These are phyloP conservation scores for Pugionium cornutum DNA, from an alignment of 345 rosid species.

Conservation along the genomic window DNA sequence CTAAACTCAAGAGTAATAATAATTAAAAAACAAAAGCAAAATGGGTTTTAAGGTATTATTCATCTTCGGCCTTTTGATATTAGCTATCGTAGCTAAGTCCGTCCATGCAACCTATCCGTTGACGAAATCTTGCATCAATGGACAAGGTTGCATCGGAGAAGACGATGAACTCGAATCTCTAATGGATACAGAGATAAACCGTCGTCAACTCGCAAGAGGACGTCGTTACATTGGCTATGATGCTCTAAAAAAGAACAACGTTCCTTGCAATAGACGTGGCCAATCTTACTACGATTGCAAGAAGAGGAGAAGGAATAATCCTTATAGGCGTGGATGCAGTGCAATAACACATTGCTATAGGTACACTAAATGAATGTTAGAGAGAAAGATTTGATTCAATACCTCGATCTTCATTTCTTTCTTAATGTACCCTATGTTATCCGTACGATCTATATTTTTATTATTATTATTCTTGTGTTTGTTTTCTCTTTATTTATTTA, in stretches of 20 bases:
- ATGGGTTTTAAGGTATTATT: constrained; percentile 44
- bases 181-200: constrained; percentile 47
- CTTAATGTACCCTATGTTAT: no score
- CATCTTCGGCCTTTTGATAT: constrained; percentile 37
- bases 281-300: constrained; percentile 56
- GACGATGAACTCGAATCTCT: constrained; percentile 40
- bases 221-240: constrained; percentile 50
- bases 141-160: constrained; percentile 41
- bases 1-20: not conserved
- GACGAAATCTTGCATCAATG: constrained; percentile 33
- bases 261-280: constrained; percentile 56
- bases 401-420: not conserved
- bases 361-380: constrained; percentile 30
- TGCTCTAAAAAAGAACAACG: constrained; percentile 41
- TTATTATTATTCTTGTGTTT: no score
- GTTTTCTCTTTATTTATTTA: no score
- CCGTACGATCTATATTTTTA: no score
- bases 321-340: constrained; percentile 59
- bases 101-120: constrained; percentile 34
- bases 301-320: constrained; percentile 41
- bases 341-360: constrained; percentile 52
- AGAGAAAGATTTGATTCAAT: constrained; percentile 27
- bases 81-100: constrained; percentile 36
- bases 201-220: constrained; percentile 38
- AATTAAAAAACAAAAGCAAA: not conserved